phyloP scores from a whole-genome alignment of 768 basidiomycete genomes.

The Dacryopinax spathularia region DNA sequence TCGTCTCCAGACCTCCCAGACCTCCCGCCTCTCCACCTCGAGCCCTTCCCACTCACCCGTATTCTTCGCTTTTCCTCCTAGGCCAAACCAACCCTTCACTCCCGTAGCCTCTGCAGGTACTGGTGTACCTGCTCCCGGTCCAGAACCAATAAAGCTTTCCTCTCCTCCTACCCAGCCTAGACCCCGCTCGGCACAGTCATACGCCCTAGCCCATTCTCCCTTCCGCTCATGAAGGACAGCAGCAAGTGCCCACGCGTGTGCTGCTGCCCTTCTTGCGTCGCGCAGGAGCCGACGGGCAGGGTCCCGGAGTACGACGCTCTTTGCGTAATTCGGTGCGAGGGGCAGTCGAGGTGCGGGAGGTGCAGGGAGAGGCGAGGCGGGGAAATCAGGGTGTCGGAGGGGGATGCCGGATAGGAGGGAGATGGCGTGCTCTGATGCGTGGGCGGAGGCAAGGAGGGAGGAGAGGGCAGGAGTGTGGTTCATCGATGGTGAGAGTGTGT shows the following conservation, averaged over 20 bases:
- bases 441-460: conserved; percentile 46
- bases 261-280: conserved; percentile 54
- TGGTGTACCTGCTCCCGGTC: neutral
- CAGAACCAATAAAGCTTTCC: neutral
- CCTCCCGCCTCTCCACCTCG: neutral
- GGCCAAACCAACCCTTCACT: neutral
- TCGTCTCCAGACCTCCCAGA: neutral
- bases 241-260: conserved; percentile 61
- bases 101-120: neutral
- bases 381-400: conserved; percentile 23
- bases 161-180: neutral
- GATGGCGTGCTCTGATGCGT: conserved; percentile 53
- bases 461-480: conserved; percentile 31
- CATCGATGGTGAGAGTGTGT: conserved; percentile 25
- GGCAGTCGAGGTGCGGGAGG: conserved; percentile 29
- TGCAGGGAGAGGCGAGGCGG: conserved; percentile 25
- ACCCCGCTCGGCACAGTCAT: neutral
- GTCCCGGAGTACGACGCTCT: conserved; percentile 37
- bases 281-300: conserved; percentile 47
- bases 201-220: conserved; percentile 6
- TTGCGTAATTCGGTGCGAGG: conserved; percentile 32
- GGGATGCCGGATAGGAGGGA: conserved; percentile 36
- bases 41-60: neutral
- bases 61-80: neutral
- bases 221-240: conserved; percentile 46